Conservation (phyloP, 331 rosid species). For the Quercus tomentella region DNA sequence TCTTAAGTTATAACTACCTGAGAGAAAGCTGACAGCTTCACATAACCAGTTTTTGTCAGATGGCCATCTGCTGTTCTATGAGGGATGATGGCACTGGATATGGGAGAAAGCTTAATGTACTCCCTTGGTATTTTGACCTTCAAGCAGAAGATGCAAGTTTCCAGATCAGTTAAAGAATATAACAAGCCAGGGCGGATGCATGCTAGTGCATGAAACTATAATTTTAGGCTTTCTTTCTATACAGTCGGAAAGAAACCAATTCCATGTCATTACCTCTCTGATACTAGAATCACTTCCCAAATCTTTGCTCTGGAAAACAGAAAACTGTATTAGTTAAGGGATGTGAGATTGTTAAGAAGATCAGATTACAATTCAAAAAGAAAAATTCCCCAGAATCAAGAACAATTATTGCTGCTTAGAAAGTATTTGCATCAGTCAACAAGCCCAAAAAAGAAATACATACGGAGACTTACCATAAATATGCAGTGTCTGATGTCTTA, state of each 20-base stretch:
- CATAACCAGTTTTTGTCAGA: conserved; percentile 76
- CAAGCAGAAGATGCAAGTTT: conserved; percentile 20
- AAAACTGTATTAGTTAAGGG: conserved; percentile 25
- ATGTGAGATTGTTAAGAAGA: background rate
- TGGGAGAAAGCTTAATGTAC: conserved; percentile 80
- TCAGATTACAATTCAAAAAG: background rate
- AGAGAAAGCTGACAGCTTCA: conserved; percentile 81
- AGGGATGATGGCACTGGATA: conserved; percentile 76
- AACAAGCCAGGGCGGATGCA: background rate
- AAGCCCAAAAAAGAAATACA: background rate
- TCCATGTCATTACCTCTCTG: conserved; percentile 58
- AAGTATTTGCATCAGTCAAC: background rate
- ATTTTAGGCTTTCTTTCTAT: background rate
- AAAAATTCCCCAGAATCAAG: background rate
- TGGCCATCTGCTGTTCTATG: conserved; percentile 71
- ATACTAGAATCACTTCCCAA: conserved; percentile 27
- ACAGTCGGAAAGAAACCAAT: conserved; percentile 14
- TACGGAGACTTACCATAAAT: background rate
- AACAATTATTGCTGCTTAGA: background rate
- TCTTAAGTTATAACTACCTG: conserved; percentile 49
- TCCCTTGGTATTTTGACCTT: conserved; percentile 87
- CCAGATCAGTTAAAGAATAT: conserved; percentile 2
- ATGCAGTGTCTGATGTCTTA: background rate
- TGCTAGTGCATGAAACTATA: conserved; percentile 8
- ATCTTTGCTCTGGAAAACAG: conserved; percentile 48